Evolutionary conservation across 257 asterid genomes (phyloP).

Genomic region (Knoxia roxburghii): DNA sequence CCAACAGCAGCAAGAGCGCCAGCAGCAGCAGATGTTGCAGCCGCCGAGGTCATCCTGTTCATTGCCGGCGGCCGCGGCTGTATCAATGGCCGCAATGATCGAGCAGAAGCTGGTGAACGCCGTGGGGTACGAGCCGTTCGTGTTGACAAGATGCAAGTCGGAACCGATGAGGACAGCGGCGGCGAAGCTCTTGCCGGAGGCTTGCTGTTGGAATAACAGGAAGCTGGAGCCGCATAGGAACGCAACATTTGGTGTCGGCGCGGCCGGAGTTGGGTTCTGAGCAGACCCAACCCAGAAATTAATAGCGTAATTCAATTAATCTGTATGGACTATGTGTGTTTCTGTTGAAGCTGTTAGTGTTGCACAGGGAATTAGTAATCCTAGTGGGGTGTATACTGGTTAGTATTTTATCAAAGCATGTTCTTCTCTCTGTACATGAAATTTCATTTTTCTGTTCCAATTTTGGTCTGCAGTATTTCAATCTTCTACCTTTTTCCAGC

Average conservation of each 20-base stretch:
- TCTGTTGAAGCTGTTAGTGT: too few relatives aligned
- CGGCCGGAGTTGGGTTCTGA: constrained; percentile 78
- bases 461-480: too few relatives aligned
- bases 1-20: constrained; percentile 12
- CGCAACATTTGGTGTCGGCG: constrained; percentile 60
- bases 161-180: constrained; percentile 97
- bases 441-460: too few relatives aligned
- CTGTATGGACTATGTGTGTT: constrained; percentile 16
- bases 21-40: constrained; percentile 22
- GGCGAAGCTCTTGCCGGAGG: constrained; percentile 71
- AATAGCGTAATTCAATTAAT: constrained; percentile 18
- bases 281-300: constrained; percentile 29
- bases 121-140: constrained; percentile 84
- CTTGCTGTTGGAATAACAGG: constrained; percentile 75
- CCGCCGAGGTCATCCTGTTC: constrained; percentile 75
- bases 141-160: constrained; percentile 80
- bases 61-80: constrained; percentile 48
- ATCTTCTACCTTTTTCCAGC: too few relatives aligned
- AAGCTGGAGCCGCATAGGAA: constrained; percentile 71
- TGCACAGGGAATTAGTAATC: too few relatives aligned
- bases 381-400: too few relatives aligned
- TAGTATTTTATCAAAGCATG: too few relatives aligned
- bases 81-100: constrained; percentile 48
- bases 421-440: too few relatives aligned
- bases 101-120: constrained; percentile 77